Base-by-base conservation (phyloP, 495 filamentous ascomycete species). In the Neurospora tetrasperma region DNA sequence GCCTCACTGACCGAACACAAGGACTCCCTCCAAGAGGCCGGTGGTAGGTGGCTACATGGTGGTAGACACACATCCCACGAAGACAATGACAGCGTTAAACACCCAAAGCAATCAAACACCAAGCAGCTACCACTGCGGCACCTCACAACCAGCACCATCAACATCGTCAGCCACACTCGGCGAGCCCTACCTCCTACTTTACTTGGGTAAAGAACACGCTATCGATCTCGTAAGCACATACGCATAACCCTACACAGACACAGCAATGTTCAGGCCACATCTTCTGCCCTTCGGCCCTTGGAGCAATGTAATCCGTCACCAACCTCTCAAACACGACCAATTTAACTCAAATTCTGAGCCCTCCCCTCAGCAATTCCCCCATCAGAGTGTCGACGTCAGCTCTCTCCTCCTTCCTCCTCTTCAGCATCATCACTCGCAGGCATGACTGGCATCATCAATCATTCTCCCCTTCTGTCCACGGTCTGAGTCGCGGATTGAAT, bases 71-170 rank as follows among this genome's bases (percentile, higher is more conserved):
- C 18, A 10, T 4, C 4, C 18, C 43, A 20, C 10, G 42, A 7
- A 16, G 43, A 44, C 42, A n/a, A 46, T 8, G 18, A n/a, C 8
- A n/a, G 18, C 18, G 43, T 9, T 8, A 46, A 46, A 46, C 43
- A 46, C 43, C 42, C 7, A 44, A n/a, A 44, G 0, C 16, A 8
- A 3, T n/a, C 42, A n/a, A 44, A 4, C 43, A 46, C 43, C 18
- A n/a, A 46, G 43, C 43, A 46, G 0, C 18, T n/a, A 46, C 4
- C 4, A 46, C 6, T 8, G 76, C 72, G 12, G 79, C 74, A 74
- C 79, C 77, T 43, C 87, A 90, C 72, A 81, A 84, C 16, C 87
- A 16, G 2, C 48, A 59, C 27, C 23, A 59, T 59, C 48, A 14
- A 7, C 23, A 59, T 31, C 48, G 27, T 59, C 48, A 12, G 7